Conservation (phyloP, 108 stramenopile genomes). For the Conticribra weissflogii region DNA sequence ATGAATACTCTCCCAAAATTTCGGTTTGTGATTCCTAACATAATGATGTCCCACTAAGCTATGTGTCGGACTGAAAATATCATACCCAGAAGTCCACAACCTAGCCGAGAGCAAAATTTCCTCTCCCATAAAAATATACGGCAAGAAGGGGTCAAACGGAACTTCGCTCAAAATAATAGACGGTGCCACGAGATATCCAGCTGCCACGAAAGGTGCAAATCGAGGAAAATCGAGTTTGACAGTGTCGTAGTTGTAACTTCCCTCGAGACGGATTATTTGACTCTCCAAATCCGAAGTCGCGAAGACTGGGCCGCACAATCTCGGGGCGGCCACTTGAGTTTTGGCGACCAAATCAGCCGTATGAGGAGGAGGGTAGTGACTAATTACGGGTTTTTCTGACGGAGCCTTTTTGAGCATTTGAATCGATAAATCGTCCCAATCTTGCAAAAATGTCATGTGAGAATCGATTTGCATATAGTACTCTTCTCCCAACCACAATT, state of each 20-base stretch:
- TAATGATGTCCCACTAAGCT: constrained; percentile 91
- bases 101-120: constrained; percentile 92
- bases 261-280: constrained; percentile 88
- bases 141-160: constrained; percentile 98
- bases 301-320: constrained; percentile 89
- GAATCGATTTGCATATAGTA: constrained; percentile 97
- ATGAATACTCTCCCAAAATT: constrained; percentile 97
- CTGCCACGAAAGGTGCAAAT: constrained; percentile 85
- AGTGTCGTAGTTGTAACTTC: constrained; percentile 67
- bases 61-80: constrained; percentile 93
- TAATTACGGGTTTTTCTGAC: constrained; percentile 86
- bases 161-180: constrained; percentile 63
- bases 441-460: constrained; percentile 83
- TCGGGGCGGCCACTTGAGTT: constrained; percentile 51
- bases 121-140: constrained; percentile 98
- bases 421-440: constrained; percentile 89
- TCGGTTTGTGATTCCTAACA: constrained; percentile 93
- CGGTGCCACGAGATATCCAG: constrained; percentile 79
- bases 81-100: constrained; percentile 95
- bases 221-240: constrained; percentile 66
- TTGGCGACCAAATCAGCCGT: constrained; percentile 54
- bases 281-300: constrained; percentile 83
- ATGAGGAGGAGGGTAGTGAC: constrained; percentile 88
- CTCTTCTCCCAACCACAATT: constrained; percentile 93
- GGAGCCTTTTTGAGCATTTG: constrained; percentile 81